Percentiles rank a stretch among this genome's conserved stretches.
phyloP scores from a whole-genome alignment of 768 basidiomycete genomes.

The Suillus subalutaceus region DNA sequence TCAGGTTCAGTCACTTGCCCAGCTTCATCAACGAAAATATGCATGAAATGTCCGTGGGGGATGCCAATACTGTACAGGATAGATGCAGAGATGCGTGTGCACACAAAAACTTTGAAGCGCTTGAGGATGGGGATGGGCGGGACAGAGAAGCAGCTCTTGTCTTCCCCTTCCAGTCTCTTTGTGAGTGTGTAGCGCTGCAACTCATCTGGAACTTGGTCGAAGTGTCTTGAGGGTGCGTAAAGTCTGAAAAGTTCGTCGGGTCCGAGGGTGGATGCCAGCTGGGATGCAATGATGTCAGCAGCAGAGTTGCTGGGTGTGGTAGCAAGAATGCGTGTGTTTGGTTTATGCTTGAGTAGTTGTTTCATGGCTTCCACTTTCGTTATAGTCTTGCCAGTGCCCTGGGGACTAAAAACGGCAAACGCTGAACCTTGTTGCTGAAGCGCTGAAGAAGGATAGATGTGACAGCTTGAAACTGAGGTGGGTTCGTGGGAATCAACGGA shows the following conservation, averaged over 20 bases:
- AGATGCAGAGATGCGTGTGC: constrained; percentile 67
- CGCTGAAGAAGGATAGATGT: constrained; percentile 44
- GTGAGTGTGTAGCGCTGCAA: constrained; percentile 43
- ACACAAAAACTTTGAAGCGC: constrained; percentile 58
- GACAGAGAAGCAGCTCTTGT: constrained; percentile 30
- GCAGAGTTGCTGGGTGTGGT: constrained; percentile 74
- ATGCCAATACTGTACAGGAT: constrained; percentile 59
- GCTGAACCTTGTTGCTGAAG: constrained; percentile 45
- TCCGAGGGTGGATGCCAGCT: constrained; percentile 39
- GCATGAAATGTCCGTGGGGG: constrained; percentile 60
- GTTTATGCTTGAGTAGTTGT: constrained; percentile 50
- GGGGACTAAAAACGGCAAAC: constrained; percentile 68
- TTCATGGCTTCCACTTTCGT: constrained; percentile 65
- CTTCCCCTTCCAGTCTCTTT: constrained; percentile 29
- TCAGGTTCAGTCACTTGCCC: constrained; percentile 76
- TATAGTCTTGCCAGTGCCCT: constrained; percentile 69
- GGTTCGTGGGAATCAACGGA: constrained; percentile 46
- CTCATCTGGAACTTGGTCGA: constrained; percentile 39
- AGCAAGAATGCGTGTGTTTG: constrained; percentile 54
- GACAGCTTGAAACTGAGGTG: constrained; percentile 52
- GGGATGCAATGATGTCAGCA: constrained; percentile 57
- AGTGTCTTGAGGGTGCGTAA: constrained; percentile 49
- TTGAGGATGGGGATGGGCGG: constrained; percentile 43
- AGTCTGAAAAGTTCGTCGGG: constrained; percentile 51
- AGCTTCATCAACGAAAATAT: constrained; percentile 75